Conservation (phyloP, 1,284 basidiomycete species). For the Coniophora puteana region DNA sequence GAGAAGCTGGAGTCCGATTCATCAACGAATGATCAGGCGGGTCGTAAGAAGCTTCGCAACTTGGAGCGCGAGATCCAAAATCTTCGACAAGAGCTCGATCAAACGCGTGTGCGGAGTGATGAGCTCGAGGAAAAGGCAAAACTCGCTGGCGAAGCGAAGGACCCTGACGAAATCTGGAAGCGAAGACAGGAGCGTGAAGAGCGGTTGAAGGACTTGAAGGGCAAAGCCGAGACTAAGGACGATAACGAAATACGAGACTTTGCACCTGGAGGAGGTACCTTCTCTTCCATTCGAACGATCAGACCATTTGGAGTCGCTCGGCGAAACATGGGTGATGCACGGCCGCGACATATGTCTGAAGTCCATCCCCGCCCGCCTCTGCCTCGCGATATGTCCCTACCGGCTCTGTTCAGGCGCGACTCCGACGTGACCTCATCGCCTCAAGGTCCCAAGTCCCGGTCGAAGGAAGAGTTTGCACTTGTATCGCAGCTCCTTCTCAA, state of each 20-base stretch:
- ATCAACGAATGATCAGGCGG: constrained; percentile 57
- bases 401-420: constrained; percentile 16
- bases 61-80: constrained; percentile 74
- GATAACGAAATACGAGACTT: constrained; percentile 48
- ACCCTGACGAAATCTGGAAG: constrained; percentile 42
- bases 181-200: constrained; percentile 57
- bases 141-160: constrained; percentile 33
- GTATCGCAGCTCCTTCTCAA: constrained; percentile 73
- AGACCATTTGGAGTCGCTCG: constrained; percentile 4
- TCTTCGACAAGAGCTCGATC: constrained; percentile 70
- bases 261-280: constrained; percentile 52
- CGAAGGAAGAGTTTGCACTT: constrained; percentile 46
- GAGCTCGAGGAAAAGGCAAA: constrained; percentile 65
- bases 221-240: constrained; percentile 32
- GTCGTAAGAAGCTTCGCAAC: constrained; percentile 62
- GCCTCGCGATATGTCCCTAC: constrained; percentile 6
- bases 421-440: no score
- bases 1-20: constrained; percentile 74
- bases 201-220: constrained; percentile 40
- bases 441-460: no score
- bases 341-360: constrained; percentile 27
- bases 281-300: constrained; percentile 31
- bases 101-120: constrained; percentile 61
- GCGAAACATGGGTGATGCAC: constrained; percentile 16
- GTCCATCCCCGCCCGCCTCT: constrained; percentile 12